A percentile compares a stretch with the other conserved stretches of the same genome.
Evolutionary conservation across 2,329 filamentous ascomycete genomes (phyloP).

Genomic region (Fonsecaea multimorphosa): DNA sequence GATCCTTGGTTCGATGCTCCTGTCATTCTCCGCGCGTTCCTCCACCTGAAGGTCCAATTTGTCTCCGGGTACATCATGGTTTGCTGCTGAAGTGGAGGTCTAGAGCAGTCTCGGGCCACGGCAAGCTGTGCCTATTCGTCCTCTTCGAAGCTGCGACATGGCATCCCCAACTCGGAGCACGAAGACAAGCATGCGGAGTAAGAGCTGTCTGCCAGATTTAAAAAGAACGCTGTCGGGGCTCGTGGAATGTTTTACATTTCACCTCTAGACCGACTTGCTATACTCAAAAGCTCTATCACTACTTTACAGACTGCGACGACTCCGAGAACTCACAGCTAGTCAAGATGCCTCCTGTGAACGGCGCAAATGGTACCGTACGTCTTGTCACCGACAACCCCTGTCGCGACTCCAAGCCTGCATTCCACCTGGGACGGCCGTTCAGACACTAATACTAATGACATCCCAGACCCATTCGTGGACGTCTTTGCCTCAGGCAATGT

Average conservation of each 20-base stretch:
- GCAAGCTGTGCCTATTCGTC: constrained; percentile 1
- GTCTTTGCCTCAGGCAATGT: constrained; percentile 35
- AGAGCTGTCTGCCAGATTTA: not conserved
- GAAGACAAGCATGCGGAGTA: not conserved
- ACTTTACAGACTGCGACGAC: not conserved
- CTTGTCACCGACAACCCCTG: not conserved
- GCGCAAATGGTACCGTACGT: constrained; percentile 19
- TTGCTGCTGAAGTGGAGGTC: not conserved
- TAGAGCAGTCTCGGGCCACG: not conserved
- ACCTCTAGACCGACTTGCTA: not conserved
- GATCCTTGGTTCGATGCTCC: not conserved
- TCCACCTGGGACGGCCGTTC: not conserved
- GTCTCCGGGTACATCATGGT: not conserved
- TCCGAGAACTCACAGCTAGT: not conserved
- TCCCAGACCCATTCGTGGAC: constrained; percentile 29
- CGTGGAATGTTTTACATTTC: not conserved
- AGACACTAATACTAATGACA: not conserved
- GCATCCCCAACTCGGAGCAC: not conserved
- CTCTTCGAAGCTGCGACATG: not conserved
- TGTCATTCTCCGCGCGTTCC: not conserved
- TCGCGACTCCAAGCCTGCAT: not conserved
- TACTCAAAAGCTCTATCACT: not conserved
- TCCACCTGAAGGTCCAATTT: not conserved
- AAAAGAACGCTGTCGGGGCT: not conserved
- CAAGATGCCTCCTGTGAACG: constrained; percentile 28